These are phyloP conservation scores for Penicillium sp. DNA, from an alignment of 2,329 filamentous ascomycete species.

Conservation along the genomic window DNA sequence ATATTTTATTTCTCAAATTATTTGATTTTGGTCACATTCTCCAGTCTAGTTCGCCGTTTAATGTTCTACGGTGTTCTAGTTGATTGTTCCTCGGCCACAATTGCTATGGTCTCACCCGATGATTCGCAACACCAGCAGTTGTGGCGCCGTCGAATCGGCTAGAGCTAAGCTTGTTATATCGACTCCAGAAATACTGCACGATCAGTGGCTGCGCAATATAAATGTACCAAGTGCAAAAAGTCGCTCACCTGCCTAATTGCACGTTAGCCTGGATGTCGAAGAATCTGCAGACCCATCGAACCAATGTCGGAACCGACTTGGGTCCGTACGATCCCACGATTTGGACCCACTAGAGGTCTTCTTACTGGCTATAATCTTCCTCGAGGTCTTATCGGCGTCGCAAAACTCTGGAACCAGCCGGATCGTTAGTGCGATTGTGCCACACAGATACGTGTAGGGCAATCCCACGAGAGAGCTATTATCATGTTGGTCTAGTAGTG, in stretches of 20 bases:
- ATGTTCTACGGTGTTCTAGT: conserved; percentile 9
- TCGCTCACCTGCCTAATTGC: conserved; percentile 11
- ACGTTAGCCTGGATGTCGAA: background rate
- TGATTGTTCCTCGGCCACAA: background rate
- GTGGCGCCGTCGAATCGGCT: background rate
- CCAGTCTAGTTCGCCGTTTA: no score
- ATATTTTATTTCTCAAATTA: background rate
- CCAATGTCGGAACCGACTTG: conserved; percentile 6
- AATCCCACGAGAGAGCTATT: no score
- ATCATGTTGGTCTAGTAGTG: no score
- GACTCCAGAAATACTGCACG: background rate
- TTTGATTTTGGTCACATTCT: background rate
- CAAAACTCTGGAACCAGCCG: background rate
- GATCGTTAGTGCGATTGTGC: background rate
- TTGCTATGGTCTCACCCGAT: background rate
- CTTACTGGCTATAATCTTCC: background rate
- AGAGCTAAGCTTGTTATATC: background rate
- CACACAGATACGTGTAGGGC: no score
- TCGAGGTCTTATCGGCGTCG: background rate
- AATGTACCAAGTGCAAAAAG: background rate
- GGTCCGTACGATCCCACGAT: conserved; percentile 11
- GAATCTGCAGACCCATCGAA: background rate
- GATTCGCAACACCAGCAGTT: background rate
- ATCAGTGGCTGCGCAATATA: background rate
- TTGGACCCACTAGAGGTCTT: background rate